Conservation (phyloP, 2,329 filamentous ascomycete species). For the Fusarium musae region DNA sequence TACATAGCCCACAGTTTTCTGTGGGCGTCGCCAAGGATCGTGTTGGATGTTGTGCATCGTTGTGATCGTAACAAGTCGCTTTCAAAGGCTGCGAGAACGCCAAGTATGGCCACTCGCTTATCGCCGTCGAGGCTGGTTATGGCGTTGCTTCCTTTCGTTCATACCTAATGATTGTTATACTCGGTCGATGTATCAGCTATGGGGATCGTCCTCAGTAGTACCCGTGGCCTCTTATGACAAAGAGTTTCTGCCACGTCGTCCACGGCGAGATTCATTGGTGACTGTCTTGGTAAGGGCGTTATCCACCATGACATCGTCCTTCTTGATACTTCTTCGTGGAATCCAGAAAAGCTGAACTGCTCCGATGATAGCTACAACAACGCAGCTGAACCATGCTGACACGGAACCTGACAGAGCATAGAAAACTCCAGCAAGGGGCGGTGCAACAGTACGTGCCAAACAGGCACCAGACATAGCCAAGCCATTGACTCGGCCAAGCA, state of each 20-base stretch:
- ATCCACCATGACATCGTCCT: constrained; percentile 28
- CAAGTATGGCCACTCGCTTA: no score
- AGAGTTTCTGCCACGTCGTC: constrained; percentile 21
- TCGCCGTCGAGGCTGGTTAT: neutral
- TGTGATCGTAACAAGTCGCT: no score
- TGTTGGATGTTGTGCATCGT: neutral
- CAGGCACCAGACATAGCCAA: constrained; percentile 78
- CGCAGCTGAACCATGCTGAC: constrained; percentile 55
- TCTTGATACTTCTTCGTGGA: constrained; percentile 18
- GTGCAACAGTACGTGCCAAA: constrained; percentile 74
- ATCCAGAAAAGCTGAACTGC: constrained; percentile 38
- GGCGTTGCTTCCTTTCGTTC: neutral
- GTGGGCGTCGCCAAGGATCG: neutral
- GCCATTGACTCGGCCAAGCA: constrained; percentile 77
- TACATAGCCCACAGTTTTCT: neutral
- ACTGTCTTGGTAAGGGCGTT: constrained; percentile 29
- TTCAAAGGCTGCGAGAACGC: neutral
- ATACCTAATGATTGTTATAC: neutral
- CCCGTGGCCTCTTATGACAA: neutral
- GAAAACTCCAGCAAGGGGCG: constrained; percentile 73
- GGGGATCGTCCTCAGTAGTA: no score
- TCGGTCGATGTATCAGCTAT: neutral
- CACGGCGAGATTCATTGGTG: constrained; percentile 30
- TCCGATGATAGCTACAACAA: constrained; percentile 39
- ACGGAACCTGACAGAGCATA: constrained; percentile 68